Conservation (phyloP, 2,329 filamentous ascomycete genomes). For the Colletotrichum sp. region DNA sequence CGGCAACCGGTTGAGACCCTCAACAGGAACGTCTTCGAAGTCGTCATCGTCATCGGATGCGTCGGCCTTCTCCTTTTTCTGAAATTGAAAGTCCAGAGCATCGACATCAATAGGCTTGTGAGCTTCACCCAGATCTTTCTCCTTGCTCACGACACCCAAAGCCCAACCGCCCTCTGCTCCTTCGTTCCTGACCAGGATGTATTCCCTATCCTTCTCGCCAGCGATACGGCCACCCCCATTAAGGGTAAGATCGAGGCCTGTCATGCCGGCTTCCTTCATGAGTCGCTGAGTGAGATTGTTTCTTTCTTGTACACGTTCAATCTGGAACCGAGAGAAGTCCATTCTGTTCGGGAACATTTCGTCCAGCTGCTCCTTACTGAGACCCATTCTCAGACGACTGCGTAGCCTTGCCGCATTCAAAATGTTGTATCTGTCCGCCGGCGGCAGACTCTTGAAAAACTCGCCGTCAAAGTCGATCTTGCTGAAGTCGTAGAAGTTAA, state of each 20-base stretch:
- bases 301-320: conserved; percentile 88
- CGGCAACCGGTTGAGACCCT: conserved; percentile 84
- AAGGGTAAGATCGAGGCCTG: conserved; percentile 73
- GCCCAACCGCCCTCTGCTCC: conserved; percentile 96
- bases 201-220: conserved; percentile 89
- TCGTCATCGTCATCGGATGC: conserved; percentile 72
- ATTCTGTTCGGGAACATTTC: conserved; percentile 97
- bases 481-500: conserved; percentile 92
- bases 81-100: conserved; percentile 61
- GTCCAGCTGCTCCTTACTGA: conserved; percentile 95
- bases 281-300: conserved; percentile 94
- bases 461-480: conserved; percentile 98
- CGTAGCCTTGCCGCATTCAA: conserved; percentile 90
- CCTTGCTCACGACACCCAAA: conserved; percentile 87
- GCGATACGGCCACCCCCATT: conserved; percentile 68
- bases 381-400: conserved; percentile 90
- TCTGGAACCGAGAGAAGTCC: conserved; percentile 96
- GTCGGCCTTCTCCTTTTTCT: conserved; percentile 62
- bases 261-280: conserved; percentile 95
- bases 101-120: conserved; percentile 95
- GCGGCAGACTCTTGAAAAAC: conserved; percentile 91
- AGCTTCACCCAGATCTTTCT: conserved; percentile 77
- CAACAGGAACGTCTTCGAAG: conserved; percentile 92
- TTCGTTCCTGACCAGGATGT: conserved; percentile 94
- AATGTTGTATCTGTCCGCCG: conserved; percentile 95